Percentiles rank a stretch among this genome's conserved stretches.
phyloP scores from a whole-genome alignment of 768 basidiomycete genomes.

The Leccinellum rugosiceps region DNA sequence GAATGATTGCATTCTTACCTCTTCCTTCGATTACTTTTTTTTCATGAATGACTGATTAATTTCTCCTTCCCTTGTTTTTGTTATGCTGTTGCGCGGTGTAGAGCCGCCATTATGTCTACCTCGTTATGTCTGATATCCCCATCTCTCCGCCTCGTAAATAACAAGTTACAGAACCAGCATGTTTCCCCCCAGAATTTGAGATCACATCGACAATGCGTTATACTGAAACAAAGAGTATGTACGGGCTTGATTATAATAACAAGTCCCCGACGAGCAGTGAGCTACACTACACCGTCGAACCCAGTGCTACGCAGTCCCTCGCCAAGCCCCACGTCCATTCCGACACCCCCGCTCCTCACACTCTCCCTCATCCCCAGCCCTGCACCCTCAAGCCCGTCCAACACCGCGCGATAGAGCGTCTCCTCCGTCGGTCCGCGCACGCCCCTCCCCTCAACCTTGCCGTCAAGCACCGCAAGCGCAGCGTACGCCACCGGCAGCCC shows the following conservation, averaged over 20 bases:
- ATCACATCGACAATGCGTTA: background rate
- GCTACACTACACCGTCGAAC: background rate
- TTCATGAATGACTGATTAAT: background rate
- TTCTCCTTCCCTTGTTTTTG: background rate
- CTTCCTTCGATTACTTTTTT: background rate
- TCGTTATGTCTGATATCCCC: background rate
- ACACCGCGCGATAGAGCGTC: conserved; percentile 59
- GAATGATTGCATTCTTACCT: too few species aligned
- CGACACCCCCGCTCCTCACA: conserved; percentile 36
- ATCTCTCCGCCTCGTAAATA: background rate
- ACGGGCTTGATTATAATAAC: too few species aligned
- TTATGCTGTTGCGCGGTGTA: conserved; percentile 10
- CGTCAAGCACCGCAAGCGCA: conserved; percentile 67
- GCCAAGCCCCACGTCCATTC: conserved; percentile 41
- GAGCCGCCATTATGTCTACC: background rate
- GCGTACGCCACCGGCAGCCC: conserved; percentile 87
- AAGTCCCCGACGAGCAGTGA: too few species aligned
- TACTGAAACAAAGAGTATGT: too few species aligned
- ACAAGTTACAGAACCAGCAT: background rate
- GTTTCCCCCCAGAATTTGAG: background rate
- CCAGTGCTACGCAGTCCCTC: conserved; percentile 18
- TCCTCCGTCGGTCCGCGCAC: conserved; percentile 65
- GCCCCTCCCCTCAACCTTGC: conserved; percentile 48
- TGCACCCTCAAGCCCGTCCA: conserved; percentile 54
- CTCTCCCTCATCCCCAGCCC: conserved; percentile 41